Evolutionary conservation across 163 green algal genomes (phyloP), one percentile per base, ranked within the genome.

Genomic region (Prototheca stagnorum): DNA sequence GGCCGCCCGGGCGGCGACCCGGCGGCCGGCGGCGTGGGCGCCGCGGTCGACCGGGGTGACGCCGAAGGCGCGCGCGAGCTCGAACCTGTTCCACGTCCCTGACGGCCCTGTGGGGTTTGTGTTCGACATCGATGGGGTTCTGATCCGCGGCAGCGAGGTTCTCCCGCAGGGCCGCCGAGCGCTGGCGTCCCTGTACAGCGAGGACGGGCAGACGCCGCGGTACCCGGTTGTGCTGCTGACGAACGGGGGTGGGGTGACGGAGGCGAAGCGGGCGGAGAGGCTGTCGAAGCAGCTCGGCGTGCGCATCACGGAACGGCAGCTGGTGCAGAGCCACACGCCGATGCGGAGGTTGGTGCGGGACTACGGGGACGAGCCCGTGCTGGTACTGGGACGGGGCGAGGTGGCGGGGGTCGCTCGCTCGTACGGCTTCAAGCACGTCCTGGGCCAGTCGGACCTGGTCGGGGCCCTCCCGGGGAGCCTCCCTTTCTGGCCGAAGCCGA

Each of bases 61-160:
- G n/a, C n/a, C n/a, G n/a, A n/a, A n/a, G n/a, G n/a, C n/a, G n/a
- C n/a, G n/a, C n/a, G n/a, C n/a, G n/a, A n/a, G n/a, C n/a, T n/a
- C n/a, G n/a, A n/a, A n/a, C n/a, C n/a, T n/a, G n/a, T n/a, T n/a
- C n/a, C n/a, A n/a, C n/a, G n/a, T n/a, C 41, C 21, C 17, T 11
- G 26, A 27, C 14, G 46, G 44, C 1, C 51, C 63, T 0, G 47
- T 57, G 15, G 72, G 57, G 2, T 87, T 87, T 39, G 65, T 70
- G 1, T 81, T 88, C 44, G 78, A 88, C 54, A 82, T 88, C 20
- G 78, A 88, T 51, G 78, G 77, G 14, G 82, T 93, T 7, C 62
- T 92, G 1, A 70, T 83, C 2, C 54, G 70, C 0, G 82, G 82
- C 0, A 58, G 52, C 7, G 23, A 54, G 4, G 65, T 80, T 5